These are phyloP conservation scores for Hyaloscypha bicolor DNA, from an alignment of 495 filamentous ascomycete genomes.

Conservation along the genomic window DNA sequence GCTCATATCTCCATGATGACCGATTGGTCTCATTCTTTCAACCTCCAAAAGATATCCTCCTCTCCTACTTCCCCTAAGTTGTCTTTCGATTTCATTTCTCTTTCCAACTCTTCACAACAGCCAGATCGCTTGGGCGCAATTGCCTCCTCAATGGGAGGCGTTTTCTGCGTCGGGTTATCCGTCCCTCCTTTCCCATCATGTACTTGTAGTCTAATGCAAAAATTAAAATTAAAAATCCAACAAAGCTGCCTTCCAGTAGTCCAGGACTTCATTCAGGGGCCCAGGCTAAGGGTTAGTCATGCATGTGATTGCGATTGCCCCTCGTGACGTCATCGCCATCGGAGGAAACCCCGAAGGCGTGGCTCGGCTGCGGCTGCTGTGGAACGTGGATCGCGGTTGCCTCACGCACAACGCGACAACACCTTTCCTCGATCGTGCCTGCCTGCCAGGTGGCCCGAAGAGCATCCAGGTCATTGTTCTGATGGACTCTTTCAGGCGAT, in stretches of 20 bases:
- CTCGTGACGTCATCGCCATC: background rate
- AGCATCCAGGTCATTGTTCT: background rate
- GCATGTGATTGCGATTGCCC: background rate
- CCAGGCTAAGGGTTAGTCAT: too few relatives aligned
- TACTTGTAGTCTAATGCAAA: background rate
- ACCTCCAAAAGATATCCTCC: too few relatives aligned
- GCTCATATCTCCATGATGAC: too few relatives aligned
- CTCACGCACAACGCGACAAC: background rate
- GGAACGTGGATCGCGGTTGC: constrained; percentile 9
- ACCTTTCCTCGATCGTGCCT: constrained; percentile 2
- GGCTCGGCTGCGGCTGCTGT: background rate
- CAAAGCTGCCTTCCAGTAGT: background rate
- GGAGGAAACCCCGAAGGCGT: too few relatives aligned
- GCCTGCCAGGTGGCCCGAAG: constrained; percentile 2
- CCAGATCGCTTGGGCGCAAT: too few relatives aligned
- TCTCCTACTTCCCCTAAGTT: too few relatives aligned
- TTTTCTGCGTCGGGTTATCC: background rate
- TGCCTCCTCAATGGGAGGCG: too few relatives aligned
- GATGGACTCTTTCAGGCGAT: background rate
- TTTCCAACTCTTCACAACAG: too few relatives aligned
- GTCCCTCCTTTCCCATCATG: background rate
- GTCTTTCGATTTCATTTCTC: too few relatives aligned
- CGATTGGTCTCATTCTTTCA: too few relatives aligned
- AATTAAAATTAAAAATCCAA: background rate
- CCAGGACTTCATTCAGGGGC: too few relatives aligned